Conservation (phyloP, 2,329 filamentous ascomycete genomes). For the Diaporthe ampelina region DNA sequence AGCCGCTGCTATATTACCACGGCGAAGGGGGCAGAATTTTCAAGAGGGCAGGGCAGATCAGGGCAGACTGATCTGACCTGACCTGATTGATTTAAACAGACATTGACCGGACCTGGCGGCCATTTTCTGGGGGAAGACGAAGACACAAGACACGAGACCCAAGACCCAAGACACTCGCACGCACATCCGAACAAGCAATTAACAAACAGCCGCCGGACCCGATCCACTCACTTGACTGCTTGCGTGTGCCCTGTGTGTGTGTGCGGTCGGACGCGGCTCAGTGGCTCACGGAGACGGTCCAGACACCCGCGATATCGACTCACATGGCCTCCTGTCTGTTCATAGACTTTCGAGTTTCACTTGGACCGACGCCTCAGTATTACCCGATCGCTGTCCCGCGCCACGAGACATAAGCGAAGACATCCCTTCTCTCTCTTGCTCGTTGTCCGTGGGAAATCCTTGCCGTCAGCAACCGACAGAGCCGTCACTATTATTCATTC, state of each 20-base stretch:
- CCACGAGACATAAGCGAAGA: slow-evolving; percentile 29
- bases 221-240: neutral
- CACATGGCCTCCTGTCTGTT: slow-evolving; percentile 32
- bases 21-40: slow-evolving; percentile 23
- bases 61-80: neutral
- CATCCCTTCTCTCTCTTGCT: slow-evolving; percentile 18
- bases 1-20: slow-evolving; percentile 21
- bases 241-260: neutral
- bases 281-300: neutral
- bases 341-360: slow-evolving; percentile 34
- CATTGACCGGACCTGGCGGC: neutral
- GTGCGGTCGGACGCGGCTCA: slow-evolving; percentile 16
- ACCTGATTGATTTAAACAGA: no score
- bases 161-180: neutral
- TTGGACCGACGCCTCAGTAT: slow-evolving; percentile 29
- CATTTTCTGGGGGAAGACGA: neutral
- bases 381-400: slow-evolving; percentile 16
- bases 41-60: neutral
- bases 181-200: neutral
- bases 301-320: slow-evolving; percentile 29
- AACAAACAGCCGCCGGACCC: slow-evolving; percentile 15
- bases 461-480: neutral
- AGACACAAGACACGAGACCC: neutral
- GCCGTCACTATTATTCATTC: neutral
- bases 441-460: slow-evolving; percentile 3